These are phyloP conservation scores for Pseudogymnoascus sp. DNA, from an alignment of 2,329 filamentous ascomycete species.

Conservation along the genomic window DNA sequence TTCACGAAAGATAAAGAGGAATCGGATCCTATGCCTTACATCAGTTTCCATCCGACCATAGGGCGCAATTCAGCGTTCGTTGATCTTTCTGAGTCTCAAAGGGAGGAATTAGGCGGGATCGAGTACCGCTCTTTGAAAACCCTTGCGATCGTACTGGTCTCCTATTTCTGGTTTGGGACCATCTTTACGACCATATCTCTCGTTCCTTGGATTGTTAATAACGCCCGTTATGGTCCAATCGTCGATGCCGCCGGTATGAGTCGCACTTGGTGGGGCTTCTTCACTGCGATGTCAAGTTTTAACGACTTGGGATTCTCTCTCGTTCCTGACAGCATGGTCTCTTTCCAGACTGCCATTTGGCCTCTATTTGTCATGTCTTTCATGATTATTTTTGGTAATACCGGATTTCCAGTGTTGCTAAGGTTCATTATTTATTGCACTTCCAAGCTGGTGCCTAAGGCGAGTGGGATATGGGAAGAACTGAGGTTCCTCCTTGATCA, in stretches of 20 bases:
- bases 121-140: slow-evolving; percentile 91
- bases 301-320: slow-evolving; percentile 93
- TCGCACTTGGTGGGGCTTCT: slow-evolving; percentile 85
- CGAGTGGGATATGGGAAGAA: slow-evolving; percentile 74
- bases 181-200: slow-evolving; percentile 67
- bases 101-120: slow-evolving; percentile 91
- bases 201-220: slow-evolving; percentile 71
- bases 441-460: slow-evolving; percentile 58
- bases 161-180: slow-evolving; percentile 80
- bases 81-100: slow-evolving; percentile 79
- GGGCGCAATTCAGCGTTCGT: slow-evolving; percentile 90
- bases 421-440: slow-evolving; percentile 84
- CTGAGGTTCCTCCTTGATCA: slow-evolving; percentile 84
- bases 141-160: slow-evolving; percentile 66
- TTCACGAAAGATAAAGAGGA: slow-evolving; percentile 36
- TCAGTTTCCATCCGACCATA: slow-evolving; percentile 89
- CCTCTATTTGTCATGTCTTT: slow-evolving; percentile 73
- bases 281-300: slow-evolving; percentile 80
- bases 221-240: slow-evolving; percentile 53
- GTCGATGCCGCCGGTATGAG: slow-evolving; percentile 57
- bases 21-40: slow-evolving; percentile 67
- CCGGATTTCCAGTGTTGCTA: slow-evolving; percentile 89
- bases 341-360: slow-evolving; percentile 71
- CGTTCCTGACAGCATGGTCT: slow-evolving; percentile 88
- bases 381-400: slow-evolving; percentile 90